Evolutionary conservation across 805 yeast genomes (phyloP), one percentile per base, ranked within the genome.

Genomic region (Wickerhamomyces xylosicus): DNA sequence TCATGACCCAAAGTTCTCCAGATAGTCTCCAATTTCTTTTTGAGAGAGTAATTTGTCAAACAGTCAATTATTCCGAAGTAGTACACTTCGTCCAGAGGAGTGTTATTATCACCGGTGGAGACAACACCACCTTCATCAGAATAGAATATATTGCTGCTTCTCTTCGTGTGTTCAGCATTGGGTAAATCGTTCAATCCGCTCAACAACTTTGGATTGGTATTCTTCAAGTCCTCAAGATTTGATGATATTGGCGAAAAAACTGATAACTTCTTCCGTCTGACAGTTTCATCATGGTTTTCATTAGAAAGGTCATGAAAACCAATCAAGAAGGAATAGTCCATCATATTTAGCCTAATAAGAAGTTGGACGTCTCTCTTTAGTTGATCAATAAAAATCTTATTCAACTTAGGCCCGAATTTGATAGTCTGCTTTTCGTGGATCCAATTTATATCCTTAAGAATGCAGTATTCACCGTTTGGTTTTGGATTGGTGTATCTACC

Each of bases 41-140:
- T 63, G 18, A 79, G 59, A 1, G 84, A 77, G 50, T 85, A 85
- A 46, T 76, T 75, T 0, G 98, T 92, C 48, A 92, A 66, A 60
- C 95, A 90, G 56, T 92, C 98, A 46, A 92, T 92, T 31, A 92
- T 80, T 8, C 98, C 98, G 50, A 92, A 63, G 53, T 89, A 92
- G 61, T 92, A 92, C 7, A 90, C 73, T 39, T 80, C 73, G 22
- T 74, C 67, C 28, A 74, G 53, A 19, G 85, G 84, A 35, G 74
- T 69, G 53, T 81, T 69, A 25, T 70, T 50, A 3, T 34, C 27
- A 52, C 79, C 74, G 1, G 95, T 77, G 3, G 90, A 79, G 36
- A 80, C 66, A 32, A 83, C 75, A 3, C 97, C 97, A 15, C 95
- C 95, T 56, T 83, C 87, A 50, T 78, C 85, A 11, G 77, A 70